Conservation (phyloP, 305 asterid species). For the Lippia alba region DNA sequence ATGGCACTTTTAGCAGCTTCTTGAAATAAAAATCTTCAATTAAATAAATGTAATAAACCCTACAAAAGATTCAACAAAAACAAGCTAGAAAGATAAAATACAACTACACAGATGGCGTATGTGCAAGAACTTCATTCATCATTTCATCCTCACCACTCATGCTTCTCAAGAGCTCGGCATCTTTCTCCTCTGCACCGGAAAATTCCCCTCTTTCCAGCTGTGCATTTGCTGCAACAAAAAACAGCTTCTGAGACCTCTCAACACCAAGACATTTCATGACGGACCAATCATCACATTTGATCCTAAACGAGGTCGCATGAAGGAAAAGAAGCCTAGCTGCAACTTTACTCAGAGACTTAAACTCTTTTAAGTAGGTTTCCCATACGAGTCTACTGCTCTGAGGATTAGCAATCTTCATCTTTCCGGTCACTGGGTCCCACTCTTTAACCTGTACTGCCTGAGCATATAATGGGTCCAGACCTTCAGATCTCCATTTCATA, state of each 20-base stretch:
- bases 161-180: slow-evolving; percentile 69
- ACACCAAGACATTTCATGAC: slow-evolving; percentile 63
- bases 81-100: slow-evolving; percentile 35
- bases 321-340: slow-evolving; percentile 89
- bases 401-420: slow-evolving; percentile 87
- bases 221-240: slow-evolving; percentile 84
- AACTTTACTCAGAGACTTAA: slow-evolving; percentile 76
- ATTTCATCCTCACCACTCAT: slow-evolving; percentile 83
- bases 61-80: slow-evolving; percentile 26
- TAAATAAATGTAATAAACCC: slow-evolving; percentile 31
- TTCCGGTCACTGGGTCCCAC: slow-evolving; percentile 79
- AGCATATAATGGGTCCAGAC: slow-evolving; percentile 92
- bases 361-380: slow-evolving; percentile 85
- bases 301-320: slow-evolving; percentile 78
- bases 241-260: slow-evolving; percentile 85
- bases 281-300: slow-evolving; percentile 61
- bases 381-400: slow-evolving; percentile 94
- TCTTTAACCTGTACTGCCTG: slow-evolving; percentile 90
- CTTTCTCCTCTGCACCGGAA: slow-evolving; percentile 68
- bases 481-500: slow-evolving; percentile 98
- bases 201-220: slow-evolving; percentile 63
- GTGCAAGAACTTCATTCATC: slow-evolving; percentile 93
- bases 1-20: slow-evolving; percentile 33
- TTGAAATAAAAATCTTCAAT: slow-evolving; percentile 35
- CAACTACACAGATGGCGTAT: slow-evolving; percentile 83